Conservation (phyloP, 306 rosid genomes). For the Castanea crenata region DNA sequence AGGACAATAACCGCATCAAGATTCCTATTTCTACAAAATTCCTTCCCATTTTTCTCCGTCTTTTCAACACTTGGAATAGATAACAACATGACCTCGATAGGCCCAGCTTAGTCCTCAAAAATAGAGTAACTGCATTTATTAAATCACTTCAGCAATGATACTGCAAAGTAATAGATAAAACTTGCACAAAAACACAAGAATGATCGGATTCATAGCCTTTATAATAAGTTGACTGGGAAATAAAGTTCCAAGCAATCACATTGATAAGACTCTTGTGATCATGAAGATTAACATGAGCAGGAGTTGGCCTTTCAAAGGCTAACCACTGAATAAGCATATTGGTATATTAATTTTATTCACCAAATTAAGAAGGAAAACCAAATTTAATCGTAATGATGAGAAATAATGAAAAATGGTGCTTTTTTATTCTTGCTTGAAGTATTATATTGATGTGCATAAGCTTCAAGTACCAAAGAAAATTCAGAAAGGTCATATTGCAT, state of each 20-base stretch:
- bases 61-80: not conserved
- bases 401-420: not conserved
- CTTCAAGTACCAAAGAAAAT: constrained; percentile 20
- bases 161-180: not conserved
- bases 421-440: constrained; percentile 14
- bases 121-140: too few relatives aligned
- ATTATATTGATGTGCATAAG: not conserved
- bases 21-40: too few relatives aligned
- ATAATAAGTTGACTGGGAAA: not conserved
- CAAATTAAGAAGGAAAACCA: not conserved
- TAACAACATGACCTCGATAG: too few relatives aligned
- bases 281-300: not conserved
- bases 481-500: constrained; percentile 18
- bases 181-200: not conserved
- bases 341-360: not conserved
- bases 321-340: not conserved
- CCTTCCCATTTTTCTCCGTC: not conserved
- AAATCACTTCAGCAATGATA: too few relatives aligned
- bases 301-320: not conserved
- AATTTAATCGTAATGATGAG: not conserved
- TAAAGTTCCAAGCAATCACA: not conserved
- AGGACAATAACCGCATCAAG: too few relatives aligned
- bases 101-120: too few relatives aligned
- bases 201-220: not conserved
- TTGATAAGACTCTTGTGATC: not conserved